Conservation (phyloP, 2,329 filamentous ascomycete species). For the Fusarium nematophilum region DNA sequence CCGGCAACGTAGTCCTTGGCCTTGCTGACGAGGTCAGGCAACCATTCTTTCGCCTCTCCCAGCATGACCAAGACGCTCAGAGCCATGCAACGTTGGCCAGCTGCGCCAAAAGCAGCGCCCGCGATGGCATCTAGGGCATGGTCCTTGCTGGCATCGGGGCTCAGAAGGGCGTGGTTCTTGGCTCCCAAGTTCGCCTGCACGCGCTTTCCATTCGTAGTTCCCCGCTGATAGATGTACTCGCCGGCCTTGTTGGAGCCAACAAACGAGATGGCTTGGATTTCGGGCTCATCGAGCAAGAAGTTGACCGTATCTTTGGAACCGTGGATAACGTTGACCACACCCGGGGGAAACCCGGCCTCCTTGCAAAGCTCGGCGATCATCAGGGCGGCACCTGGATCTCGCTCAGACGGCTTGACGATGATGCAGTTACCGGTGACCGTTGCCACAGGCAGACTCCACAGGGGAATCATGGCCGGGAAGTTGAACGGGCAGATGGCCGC, state of each 20-base stretch:
- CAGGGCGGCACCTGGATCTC: constrained; percentile 82
- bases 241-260: constrained; percentile 85
- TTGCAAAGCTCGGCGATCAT: constrained; percentile 80
- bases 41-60: constrained; percentile 79
- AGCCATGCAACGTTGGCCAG: constrained; percentile 85
- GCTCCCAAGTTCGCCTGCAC: constrained; percentile 85
- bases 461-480: constrained; percentile 86
- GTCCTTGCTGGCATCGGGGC: constrained; percentile 85
- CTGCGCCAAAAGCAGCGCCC: constrained; percentile 84
- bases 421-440: constrained; percentile 82
- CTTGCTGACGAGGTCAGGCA: constrained; percentile 77
- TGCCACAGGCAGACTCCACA: constrained; percentile 84
- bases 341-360: constrained; percentile 80
- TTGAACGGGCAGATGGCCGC: constrained; percentile 85
- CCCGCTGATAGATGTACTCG: constrained; percentile 81
- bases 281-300: constrained; percentile 81
- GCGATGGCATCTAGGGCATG: constrained; percentile 81
- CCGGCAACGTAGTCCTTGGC: constrained; percentile 77
- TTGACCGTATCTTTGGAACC: constrained; percentile 80
- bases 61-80: constrained; percentile 80
- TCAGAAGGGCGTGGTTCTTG: constrained; percentile 84
- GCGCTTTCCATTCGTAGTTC: constrained; percentile 81
- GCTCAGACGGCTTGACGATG: constrained; percentile 82
- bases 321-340: constrained; percentile 81
- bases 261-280: constrained; percentile 83